Conservation (phyloP, 1,284 basidiomycete species). For the Ceratobasidium sp. region DNA sequence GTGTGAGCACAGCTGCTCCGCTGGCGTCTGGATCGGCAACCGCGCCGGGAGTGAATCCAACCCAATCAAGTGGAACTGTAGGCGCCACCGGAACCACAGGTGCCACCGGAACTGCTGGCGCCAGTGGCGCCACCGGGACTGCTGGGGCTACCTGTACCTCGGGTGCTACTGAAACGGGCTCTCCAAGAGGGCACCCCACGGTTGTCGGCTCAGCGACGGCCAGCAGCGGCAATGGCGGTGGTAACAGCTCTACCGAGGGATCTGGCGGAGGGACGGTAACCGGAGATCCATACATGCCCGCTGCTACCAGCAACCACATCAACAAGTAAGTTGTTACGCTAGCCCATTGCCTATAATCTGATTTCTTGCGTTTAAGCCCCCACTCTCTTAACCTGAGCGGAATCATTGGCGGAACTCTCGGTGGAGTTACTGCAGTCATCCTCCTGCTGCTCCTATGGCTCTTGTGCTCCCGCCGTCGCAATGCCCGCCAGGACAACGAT, state of each 20-base stretch:
- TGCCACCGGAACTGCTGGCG: neutral
- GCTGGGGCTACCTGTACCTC: constrained; percentile 67
- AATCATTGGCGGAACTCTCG: constrained; percentile 77
- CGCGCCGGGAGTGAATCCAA: neutral
- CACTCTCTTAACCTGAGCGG: constrained; percentile 64
- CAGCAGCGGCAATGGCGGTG: neutral
- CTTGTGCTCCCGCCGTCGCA: constrained; percentile 65
- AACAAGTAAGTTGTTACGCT: constrained; percentile 3
- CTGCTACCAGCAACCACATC: neutral
- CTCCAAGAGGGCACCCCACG: constrained; percentile 9
- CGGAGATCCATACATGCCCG: constrained; percentile 10
- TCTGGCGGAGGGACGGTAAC: constrained; percentile 35
- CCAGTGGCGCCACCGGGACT: constrained; percentile 12
- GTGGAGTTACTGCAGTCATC: constrained; percentile 64
- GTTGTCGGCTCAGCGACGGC: neutral
- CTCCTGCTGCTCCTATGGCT: constrained; percentile 61
- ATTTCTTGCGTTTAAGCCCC: neutral
- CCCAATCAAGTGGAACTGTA: neutral
- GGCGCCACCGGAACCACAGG: constrained; percentile 13
- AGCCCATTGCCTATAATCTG: neutral
- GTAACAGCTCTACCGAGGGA: constrained; percentile 8
- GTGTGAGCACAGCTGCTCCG: constrained; percentile 53
- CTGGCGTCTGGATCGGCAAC: neutral
- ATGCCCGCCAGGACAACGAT: constrained; percentile 48
- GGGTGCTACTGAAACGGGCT: constrained; percentile 36